Percentiles rank a stretch among this genome's conserved stretches.
Conservation (phyloP, 352 stramenopile species). For the Phytopythium oedochilum region DNA sequence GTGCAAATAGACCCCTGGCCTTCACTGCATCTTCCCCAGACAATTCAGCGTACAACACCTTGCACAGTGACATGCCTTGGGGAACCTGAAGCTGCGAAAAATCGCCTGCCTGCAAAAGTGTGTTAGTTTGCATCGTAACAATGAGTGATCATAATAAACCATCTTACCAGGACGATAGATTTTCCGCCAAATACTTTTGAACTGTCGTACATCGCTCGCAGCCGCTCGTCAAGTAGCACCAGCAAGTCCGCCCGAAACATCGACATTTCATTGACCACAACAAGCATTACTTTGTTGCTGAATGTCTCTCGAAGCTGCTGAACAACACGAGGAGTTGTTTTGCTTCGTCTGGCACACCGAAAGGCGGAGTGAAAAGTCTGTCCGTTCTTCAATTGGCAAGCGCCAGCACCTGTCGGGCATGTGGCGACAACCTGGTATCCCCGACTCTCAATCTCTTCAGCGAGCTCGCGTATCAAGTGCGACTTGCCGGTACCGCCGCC, state of each 20-base stretch:
- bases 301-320: slow-evolving; percentile 10
- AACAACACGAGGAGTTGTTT: slow-evolving; percentile 6
- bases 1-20: too few species aligned
- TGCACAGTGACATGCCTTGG: slow-evolving; percentile 6
- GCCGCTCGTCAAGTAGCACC: slow-evolving; percentile 7
- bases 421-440: neutral
- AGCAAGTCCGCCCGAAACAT: slow-evolving; percentile 13
- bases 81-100: slow-evolving; percentile 12
- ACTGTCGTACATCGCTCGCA: slow-evolving; percentile 10
- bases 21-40: too few species aligned
- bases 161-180: slow-evolving; percentile 12
- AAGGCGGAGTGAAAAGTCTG: slow-evolving; percentile 10
- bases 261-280: slow-evolving; percentile 17
- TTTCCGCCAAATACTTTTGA: slow-evolving; percentile 9
- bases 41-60: slow-evolving; percentile 8
- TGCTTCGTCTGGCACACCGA: neutral
- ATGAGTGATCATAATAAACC: neutral
- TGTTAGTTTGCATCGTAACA: neutral
- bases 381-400: slow-evolving; percentile 3
- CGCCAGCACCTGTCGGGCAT: slow-evolving; percentile 10
- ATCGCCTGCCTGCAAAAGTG: slow-evolving; percentile 5
- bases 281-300: slow-evolving; percentile 7
- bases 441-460: neutral
- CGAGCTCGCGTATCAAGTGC: neutral
- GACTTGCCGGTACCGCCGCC: slow-evolving; percentile 11